Evolutionary conservation across 257 asterid genomes (phyloP), one percentile per base, ranked within the genome.

Genomic region (Plantago major): DNA sequence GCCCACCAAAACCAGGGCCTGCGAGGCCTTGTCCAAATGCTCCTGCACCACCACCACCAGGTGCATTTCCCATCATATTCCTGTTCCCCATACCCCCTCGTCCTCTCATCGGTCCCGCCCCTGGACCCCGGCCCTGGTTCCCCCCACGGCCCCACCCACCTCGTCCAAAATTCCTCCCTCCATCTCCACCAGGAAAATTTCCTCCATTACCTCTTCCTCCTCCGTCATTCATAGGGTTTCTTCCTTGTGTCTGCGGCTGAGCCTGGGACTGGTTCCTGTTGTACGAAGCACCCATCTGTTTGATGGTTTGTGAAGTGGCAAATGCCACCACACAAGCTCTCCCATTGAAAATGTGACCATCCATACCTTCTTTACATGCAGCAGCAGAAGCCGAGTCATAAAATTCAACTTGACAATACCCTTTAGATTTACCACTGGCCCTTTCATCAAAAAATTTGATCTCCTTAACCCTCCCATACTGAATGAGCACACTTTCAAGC

Each of bases 111-210:
- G 89, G 84, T 57, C 94, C 95, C 68, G 75, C 74, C 18, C 79
- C 95, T 4, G 87, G 86, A 17, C 90, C 95, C 75, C 72, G 79
- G 80, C 64, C 67, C 58, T 82, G 94, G 67, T 81, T 83, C 54
- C 87, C 91, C 30, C 94, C 82, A 55, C 89, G 78, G 51, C 74
- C 81, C 78, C 77, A 74, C 54, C 75, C 78, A 60, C 86, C 86
- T 52, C 81, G 77, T 18, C 81, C 83, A 51, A 69, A 72, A 68
- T 71, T 71, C 73, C 84, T 81, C 46, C 84, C 87, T 15, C 68
- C 57, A 75, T 81, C 83, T 62, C 87, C 83, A 37, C 74, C 55
- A 18, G 73, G 33, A 74, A 58, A 84, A 73, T 76, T 84, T 19
- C 84, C 19, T 12, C 95, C 94, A 62, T 61, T 76, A 13, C 94